Evolutionary conservation across 768 basidiomycete species (phyloP).

Genomic region (Boletus rufocinnamomeus): DNA sequence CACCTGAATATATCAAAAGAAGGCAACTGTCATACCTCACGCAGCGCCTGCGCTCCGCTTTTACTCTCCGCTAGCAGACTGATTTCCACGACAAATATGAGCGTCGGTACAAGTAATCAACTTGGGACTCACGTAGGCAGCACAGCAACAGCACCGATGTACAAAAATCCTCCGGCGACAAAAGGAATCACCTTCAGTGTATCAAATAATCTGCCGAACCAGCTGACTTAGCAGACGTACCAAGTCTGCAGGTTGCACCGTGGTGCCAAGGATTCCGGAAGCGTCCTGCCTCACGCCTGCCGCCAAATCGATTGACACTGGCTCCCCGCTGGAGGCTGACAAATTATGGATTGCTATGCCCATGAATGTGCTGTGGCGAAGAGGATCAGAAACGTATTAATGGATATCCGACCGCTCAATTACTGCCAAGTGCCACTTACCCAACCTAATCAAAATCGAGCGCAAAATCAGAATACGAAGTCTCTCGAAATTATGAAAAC

Average conservation of each 20-base stretch:
- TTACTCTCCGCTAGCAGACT: conserved; percentile 87
- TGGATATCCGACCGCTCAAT: conserved; percentile 7
- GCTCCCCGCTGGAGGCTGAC: conserved; percentile 50
- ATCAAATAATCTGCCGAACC: conserved; percentile 17
- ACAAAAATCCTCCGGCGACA: conserved; percentile 89
- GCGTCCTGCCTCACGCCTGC: conserved; percentile 77
- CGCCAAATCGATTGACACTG: conserved; percentile 59
- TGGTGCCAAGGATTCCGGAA: conserved; percentile 80
- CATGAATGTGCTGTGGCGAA: conserved; percentile 68
- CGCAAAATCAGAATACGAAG: conserved; percentile 20
- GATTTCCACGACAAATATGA: conserved; percentile 21
- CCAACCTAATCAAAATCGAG: conserved; percentile 36
- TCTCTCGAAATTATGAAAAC: conserved; percentile 16
- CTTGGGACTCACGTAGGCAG: conserved; percentile 72
- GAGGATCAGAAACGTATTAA: background rate
- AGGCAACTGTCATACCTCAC: conserved; percentile 57
- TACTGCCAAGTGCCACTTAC: conserved; percentile 23
- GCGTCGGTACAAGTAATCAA: conserved; percentile 11
- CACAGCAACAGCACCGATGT: conserved; percentile 91
- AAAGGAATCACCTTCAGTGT: conserved; percentile 75
- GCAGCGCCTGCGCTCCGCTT: conserved; percentile 84
- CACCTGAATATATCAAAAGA: conserved; percentile 16
- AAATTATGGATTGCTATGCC: conserved; percentile 83
- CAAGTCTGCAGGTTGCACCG: conserved; percentile 74
- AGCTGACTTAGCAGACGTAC: conserved; percentile 46